Evolutionary conservation across 345 rosid species (phyloP), one percentile per base, ranked within the genome.

Genomic region (Pistacia integerrima): DNA sequence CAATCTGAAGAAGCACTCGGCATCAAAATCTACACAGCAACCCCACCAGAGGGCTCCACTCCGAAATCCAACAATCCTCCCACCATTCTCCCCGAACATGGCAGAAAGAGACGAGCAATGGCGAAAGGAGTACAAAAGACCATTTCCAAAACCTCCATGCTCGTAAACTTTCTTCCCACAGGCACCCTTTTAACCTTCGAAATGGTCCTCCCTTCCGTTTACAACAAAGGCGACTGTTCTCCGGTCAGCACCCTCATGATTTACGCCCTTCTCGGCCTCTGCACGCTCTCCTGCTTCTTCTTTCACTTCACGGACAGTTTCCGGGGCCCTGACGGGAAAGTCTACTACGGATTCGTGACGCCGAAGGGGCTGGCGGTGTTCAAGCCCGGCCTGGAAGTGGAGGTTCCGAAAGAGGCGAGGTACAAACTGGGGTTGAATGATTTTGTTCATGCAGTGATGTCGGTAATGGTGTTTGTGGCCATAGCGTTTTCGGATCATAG

Each of bases 101-200:
- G 88, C 1, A 70, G 81, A 12, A 92, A 83, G 66, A 70, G 91
- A 44, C 85, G 88, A 18, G 93, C 89, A 28, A 82, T 92, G 54
- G 94, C 92, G 0, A 90, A 88, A 67, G 94, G 93, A 62, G 88
- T 92, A 49, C 97, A 92, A 46, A 88, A 86, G 22, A 90, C 97
- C 4, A 86, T 92, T 35, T 92, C 93, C 0, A 92, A 90, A 38
- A 92, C 94, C 33, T 89, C 97, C 8, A 83, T 87, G 93, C 88
- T 90, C 16, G 90, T 84, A 6, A 87, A 85, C 62, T 92, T 90
- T 78, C 92, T 90, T 16, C 97, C 92, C 3, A 92, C 94, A 36
- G 94, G 97, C 70, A 92, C 97, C 5, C 92, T 92, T 74, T 72
- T 90, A 46, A 92, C 93, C 75, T 92, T 92, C 70, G 97, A 92